A percentile compares a stretch with the other conserved stretches of the same genome.
These are phyloP conservation scores for Salisapilia sapeloensis DNA, from an alignment of 352 stramenopile genomes.

Conservation along the genomic window DNA sequence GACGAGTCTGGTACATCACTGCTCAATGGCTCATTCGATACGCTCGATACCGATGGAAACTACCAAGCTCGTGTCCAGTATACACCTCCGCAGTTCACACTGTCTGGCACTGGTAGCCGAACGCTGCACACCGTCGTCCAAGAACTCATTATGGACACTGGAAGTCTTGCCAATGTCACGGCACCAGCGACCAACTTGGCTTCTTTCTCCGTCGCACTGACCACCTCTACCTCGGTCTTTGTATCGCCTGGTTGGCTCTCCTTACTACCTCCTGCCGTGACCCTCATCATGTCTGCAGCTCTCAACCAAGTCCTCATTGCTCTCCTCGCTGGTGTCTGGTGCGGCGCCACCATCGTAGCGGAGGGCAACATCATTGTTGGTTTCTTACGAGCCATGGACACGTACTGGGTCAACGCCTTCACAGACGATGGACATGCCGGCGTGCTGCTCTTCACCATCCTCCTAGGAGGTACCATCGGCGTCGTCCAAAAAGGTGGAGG, in stretches of 20 bases:
- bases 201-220: constrained; percentile 14
- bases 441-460: constrained; percentile 80
- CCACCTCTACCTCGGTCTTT: constrained; percentile 18
- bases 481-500: constrained; percentile 81
- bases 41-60: constrained; percentile 46
- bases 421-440: constrained; percentile 64
- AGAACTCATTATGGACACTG: constrained; percentile 2
- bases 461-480: constrained; percentile 77
- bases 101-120: constrained; percentile 21
- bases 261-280: constrained; percentile 53
- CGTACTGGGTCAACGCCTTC: constrained; percentile 78
- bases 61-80: constrained; percentile 22
- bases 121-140: constrained; percentile 30
- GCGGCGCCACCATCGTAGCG: constrained; percentile 66
- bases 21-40: constrained; percentile 42
- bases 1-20: constrained; percentile 26
- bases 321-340: constrained; percentile 76
- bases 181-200: constrained; percentile 3
- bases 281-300: constrained; percentile 49
- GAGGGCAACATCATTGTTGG: constrained; percentile 52
- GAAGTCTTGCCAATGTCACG: constrained; percentile 7
- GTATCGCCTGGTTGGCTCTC: constrained; percentile 61
- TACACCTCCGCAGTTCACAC: constrained; percentile 21
- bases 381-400: constrained; percentile 75
- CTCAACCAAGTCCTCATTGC: constrained; percentile 68